Conservation (phyloP, 2,329 filamentous ascomycete species). For the Aspergillus sergii region DNA sequence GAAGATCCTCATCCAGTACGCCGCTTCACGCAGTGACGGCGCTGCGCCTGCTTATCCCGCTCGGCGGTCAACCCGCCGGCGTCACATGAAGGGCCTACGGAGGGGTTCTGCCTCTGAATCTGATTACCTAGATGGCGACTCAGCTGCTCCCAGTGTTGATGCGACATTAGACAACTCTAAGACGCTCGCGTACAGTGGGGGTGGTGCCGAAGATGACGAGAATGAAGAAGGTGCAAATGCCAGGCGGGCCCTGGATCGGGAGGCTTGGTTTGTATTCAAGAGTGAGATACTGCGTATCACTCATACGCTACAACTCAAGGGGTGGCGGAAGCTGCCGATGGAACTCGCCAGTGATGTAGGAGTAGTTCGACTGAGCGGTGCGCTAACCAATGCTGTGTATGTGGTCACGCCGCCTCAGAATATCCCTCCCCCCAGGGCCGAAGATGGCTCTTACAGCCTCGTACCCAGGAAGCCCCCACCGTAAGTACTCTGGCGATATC, state of each 20-base stretch:
- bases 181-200: slow-evolving; percentile 74
- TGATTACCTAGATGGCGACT: slow-evolving; percentile 79
- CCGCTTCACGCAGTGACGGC: slow-evolving; percentile 35
- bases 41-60: slow-evolving; percentile 19
- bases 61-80: slow-evolving; percentile 34
- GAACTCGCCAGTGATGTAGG: slow-evolving; percentile 46
- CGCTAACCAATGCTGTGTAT: slow-evolving; percentile 94
- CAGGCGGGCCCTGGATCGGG: slow-evolving; percentile 66
- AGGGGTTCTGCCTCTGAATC: slow-evolving; percentile 74
- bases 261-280: slow-evolving; percentile 86
- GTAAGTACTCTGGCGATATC: slow-evolving; percentile 42
- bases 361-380: slow-evolving; percentile 68
- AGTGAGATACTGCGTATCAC: slow-evolving; percentile 85
- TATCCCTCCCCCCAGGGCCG: slow-evolving; percentile 49
- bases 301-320: slow-evolving; percentile 86
- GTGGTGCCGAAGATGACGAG: slow-evolving; percentile 46
- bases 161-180: slow-evolving; percentile 86
- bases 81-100: slow-evolving; percentile 38
- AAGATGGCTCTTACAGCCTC: slow-evolving; percentile 41
- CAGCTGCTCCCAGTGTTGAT: slow-evolving; percentile 82
- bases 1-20: slow-evolving; percentile 60
- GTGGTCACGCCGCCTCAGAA: slow-evolving; percentile 81
- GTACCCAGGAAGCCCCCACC: slow-evolving; percentile 54
- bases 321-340: slow-evolving; percentile 79
- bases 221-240: slow-evolving; percentile 49